phyloP scores from a whole-genome alignment of 1,284 basidiomycete species.

The Apiotrichum domesticum region DNA sequence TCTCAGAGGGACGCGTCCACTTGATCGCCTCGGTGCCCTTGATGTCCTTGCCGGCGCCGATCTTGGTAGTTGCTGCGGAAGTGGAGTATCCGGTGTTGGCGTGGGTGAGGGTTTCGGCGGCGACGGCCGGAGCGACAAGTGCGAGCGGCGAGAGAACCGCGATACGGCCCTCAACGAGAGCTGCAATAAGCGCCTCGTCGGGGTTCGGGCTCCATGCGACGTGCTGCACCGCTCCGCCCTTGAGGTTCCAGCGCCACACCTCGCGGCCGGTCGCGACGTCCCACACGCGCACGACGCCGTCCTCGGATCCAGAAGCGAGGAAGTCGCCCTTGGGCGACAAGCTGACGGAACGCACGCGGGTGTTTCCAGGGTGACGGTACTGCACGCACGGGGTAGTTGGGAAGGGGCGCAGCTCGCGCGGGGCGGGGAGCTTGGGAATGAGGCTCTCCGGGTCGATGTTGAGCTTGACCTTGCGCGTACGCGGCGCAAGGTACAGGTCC shows the following conservation, averaged over 20 bases:
- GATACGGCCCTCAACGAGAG: constrained; percentile 55
- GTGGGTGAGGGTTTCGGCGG: constrained; percentile 59
- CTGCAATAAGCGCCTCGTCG: constrained; percentile 54
- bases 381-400: constrained; percentile 74
- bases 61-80: constrained; percentile 44
- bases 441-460: constrained; percentile 86
- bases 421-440: constrained; percentile 92
- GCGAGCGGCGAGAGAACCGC: constrained; percentile 78
- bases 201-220: constrained; percentile 90
- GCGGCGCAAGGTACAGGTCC: constrained; percentile 93
- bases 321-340: constrained; percentile 85
- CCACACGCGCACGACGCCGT: constrained; percentile 82
- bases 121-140: constrained; percentile 55
- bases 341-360: constrained; percentile 67
- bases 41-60: constrained; percentile 29
- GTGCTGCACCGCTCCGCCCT: constrained; percentile 67
- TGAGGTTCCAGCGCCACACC: constrained; percentile 80
- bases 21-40: constrained; percentile 47
- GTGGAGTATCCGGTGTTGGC: constrained; percentile 45
- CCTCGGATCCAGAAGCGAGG: constrained; percentile 88
- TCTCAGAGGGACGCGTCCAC: constrained; percentile 52
- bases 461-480: constrained; percentile 78
- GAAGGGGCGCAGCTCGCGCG: constrained; percentile 88
- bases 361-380: constrained; percentile 58
- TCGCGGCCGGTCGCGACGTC: constrained; percentile 89